Conservation (phyloP, 768 basidiomycete species). For the Termitomyces sp. region DNA sequence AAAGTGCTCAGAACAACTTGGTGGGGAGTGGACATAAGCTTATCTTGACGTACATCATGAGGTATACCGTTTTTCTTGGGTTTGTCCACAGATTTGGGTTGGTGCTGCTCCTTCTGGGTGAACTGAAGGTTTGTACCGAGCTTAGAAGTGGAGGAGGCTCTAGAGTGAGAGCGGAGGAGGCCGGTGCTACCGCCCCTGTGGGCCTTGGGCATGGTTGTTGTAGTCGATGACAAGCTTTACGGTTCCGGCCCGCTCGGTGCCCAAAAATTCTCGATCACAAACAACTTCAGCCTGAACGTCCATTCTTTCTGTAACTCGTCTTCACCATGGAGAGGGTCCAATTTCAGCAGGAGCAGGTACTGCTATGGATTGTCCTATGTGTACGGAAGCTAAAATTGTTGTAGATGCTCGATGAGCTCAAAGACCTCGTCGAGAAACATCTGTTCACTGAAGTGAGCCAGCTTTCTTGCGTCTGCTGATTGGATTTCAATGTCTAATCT, state of each 20-base stretch:
- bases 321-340: slow-evolving; percentile 87
- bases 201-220: slow-evolving; percentile 48
- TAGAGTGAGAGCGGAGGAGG: slow-evolving; percentile 59
- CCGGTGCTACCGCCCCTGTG: slow-evolving; percentile 45
- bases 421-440: slow-evolving; percentile 82
- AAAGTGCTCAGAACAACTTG: slow-evolving; percentile 3
- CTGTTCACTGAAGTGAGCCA: slow-evolving; percentile 74
- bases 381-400: slow-evolving; percentile 11
- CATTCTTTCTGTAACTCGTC: slow-evolving; percentile 1
- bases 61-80: slow-evolving; percentile 44
- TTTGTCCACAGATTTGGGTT: slow-evolving; percentile 48
- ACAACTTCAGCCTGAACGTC: background rate
- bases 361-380: background rate
- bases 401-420: slow-evolving; percentile 95
- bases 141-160: slow-evolving; percentile 61
- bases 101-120: slow-evolving; percentile 59
- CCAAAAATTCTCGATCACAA: slow-evolving; percentile 12
- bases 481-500: slow-evolving; percentile 16
- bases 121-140: slow-evolving; percentile 61
- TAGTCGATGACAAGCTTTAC: slow-evolving; percentile 10
- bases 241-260: slow-evolving; percentile 16
- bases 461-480: background rate
- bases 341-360: slow-evolving; percentile 87
- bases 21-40: slow-evolving; percentile 15
- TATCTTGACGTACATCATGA: slow-evolving; percentile 43